Conservation (phyloP, 176 grass and related monocot genomes). For the Saccharum spontaneum region DNA sequence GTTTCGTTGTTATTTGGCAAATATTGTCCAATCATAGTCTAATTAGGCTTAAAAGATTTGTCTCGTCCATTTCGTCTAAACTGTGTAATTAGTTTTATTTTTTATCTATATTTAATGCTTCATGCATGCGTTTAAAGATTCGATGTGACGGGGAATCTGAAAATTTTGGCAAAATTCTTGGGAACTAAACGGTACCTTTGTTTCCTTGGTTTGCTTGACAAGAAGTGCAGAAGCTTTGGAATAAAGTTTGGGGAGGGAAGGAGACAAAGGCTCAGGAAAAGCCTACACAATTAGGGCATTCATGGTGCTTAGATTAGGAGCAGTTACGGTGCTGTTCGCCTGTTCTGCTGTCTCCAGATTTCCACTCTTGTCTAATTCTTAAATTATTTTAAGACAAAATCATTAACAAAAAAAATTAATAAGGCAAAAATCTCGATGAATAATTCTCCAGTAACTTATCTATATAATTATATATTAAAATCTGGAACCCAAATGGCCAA, state of each 20-base stretch:
- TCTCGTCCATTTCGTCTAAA: no score
- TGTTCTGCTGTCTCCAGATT: not conserved
- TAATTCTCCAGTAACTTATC: not conserved
- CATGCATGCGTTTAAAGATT: no score
- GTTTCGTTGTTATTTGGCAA: no score
- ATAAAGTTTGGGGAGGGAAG: conserved; percentile 40
- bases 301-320: not conserved
- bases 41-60: no score
- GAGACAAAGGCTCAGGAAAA: conserved; percentile 41
- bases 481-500: not conserved
- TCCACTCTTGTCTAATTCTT: not conserved
- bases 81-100: no score
- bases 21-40: no score
- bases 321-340: not conserved
- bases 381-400: not conserved
- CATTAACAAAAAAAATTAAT: not conserved
- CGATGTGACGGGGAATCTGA: no score
- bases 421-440: not conserved
- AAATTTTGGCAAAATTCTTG: no score
- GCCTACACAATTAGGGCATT: conserved; percentile 30
- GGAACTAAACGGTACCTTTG: no score
- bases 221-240: conserved; percentile 33
- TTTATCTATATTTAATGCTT: no score
- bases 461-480: not conserved
- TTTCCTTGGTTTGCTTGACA: conserved; percentile 33